phyloP scores from a whole-genome alignment of 192 early-diverging fungal genomes.

The Spinellus fusiger region DNA sequence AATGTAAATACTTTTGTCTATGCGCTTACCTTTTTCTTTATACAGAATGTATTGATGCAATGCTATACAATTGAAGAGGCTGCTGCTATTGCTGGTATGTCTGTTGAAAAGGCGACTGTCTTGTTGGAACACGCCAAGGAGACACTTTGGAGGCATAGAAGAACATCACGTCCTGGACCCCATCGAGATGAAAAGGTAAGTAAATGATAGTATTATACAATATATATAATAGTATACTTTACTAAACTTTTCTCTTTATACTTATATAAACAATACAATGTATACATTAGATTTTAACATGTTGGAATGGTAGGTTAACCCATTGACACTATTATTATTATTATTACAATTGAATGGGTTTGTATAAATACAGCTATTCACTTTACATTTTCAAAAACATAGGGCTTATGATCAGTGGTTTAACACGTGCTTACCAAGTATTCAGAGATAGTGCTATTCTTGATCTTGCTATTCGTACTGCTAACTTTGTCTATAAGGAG shows the following conservation, averaged over 20 bases:
- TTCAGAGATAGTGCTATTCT: constrained; percentile 28
- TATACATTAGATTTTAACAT: constrained; percentile 43
- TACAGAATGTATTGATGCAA: constrained; percentile 53
- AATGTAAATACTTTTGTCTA: constrained; percentile 1
- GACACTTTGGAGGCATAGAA: constrained; percentile 39
- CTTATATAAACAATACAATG: not conserved
- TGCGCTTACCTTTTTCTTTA: not conserved
- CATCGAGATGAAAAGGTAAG: constrained; percentile 53
- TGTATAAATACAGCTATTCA: not conserved
- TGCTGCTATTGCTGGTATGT: constrained; percentile 13
- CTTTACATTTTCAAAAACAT: not conserved
- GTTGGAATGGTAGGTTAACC: constrained; percentile 50
- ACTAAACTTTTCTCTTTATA: not conserved
- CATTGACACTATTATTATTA: not conserved
- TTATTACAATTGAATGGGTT: not conserved
- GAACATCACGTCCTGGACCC: constrained; percentile 41
- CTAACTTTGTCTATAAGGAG: constrained; percentile 37
- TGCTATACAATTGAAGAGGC: constrained; percentile 32
- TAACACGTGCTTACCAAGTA: constrained; percentile 32
- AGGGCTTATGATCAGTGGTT: constrained; percentile 52
- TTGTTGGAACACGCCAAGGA: constrained; percentile 19
- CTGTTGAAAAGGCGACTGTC: constrained; percentile 3
- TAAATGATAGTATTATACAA: not conserved
- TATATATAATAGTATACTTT: not conserved
- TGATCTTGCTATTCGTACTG: constrained; percentile 38